Conservation (phyloP, 1,139 yeast genomes). For the Groenewaldozyma sp. region DNA sequence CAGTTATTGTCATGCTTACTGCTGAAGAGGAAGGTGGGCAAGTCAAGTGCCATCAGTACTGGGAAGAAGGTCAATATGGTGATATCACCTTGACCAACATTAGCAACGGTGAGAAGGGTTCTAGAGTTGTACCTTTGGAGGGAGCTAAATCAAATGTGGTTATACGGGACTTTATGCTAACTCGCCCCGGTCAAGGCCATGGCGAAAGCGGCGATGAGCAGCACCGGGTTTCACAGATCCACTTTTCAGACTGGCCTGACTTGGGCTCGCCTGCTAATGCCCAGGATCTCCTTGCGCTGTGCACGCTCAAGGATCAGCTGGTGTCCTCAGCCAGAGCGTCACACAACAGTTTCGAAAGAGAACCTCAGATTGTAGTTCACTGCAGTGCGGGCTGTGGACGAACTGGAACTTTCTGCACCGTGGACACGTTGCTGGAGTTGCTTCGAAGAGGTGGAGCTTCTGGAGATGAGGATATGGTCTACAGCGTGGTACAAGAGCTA, state of each 20-base stretch:
- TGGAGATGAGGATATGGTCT: constrained; percentile 41
- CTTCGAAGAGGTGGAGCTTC: constrained; percentile 20
- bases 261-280: constrained; percentile 57
- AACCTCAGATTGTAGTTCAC: constrained; percentile 50
- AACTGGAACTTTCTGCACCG: constrained; percentile 75
- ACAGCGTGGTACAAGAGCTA: constrained; percentile 46
- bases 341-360: constrained; percentile 6
- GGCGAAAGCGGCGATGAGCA: constrained; percentile 3
- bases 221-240: constrained; percentile 49
- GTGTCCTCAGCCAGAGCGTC: constrained; percentile 9
- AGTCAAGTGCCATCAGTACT: constrained; percentile 48
- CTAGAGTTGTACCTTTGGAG: neutral
- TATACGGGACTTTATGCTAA: neutral
- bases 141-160: neutral
- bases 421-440: constrained; percentile 54
- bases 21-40: constrained; percentile 44
- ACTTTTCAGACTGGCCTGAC: constrained; percentile 75
- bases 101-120: constrained; percentile 1
- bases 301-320: constrained; percentile 36
- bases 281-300: constrained; percentile 43
- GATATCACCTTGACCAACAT: constrained; percentile 14
- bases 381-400: constrained; percentile 94
- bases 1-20: constrained; percentile 63
- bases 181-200: neutral
- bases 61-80: constrained; percentile 34